A percentile compares a stretch with the other conserved stretches of the same genome.
Conservation (phyloP, 768 basidiomycete genomes). For the Trametes sanguinea region DNA sequence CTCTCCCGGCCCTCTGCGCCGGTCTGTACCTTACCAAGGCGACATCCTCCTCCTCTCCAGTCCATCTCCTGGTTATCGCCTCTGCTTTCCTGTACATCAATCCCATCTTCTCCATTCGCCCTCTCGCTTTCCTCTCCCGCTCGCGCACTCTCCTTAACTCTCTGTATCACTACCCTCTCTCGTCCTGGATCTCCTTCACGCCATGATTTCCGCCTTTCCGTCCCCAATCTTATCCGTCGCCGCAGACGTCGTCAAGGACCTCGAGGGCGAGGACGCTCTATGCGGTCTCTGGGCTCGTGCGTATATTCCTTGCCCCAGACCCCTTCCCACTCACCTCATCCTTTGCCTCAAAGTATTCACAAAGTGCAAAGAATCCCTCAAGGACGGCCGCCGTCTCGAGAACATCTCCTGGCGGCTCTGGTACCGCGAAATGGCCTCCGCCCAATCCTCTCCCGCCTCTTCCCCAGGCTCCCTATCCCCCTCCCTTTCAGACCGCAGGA, state of each 20-base stretch:
- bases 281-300: slow-evolving; percentile 69
- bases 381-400: slow-evolving; percentile 81
- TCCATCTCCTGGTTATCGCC: background rate
- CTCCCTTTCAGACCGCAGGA: slow-evolving; percentile 27
- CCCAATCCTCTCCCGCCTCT: slow-evolving; percentile 34
- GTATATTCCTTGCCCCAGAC: slow-evolving; percentile 27
- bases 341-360: slow-evolving; percentile 62
- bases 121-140: slow-evolving; percentile 12
- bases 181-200: slow-evolving; percentile 10
- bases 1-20: background rate
- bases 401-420: slow-evolving; percentile 89
- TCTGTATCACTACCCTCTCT: slow-evolving; percentile 17
- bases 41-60: background rate
- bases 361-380: slow-evolving; percentile 76
- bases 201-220: slow-evolving; percentile 57
- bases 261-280: slow-evolving; percentile 69
- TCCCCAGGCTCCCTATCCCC: slow-evolving; percentile 34
- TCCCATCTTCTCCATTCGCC: background rate
- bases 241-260: slow-evolving; percentile 63
- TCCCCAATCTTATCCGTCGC: slow-evolving; percentile 67
- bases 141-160: slow-evolving; percentile 6
- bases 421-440: slow-evolving; percentile 61
- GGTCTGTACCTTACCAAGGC: background rate
- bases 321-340: slow-evolving; percentile 9
- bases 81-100: background rate